Percentiles rank a stretch among this genome's conserved stretches.
Conservation (phyloP, 768 basidiomycete genomes). For the Pulveroboletus frians region DNA sequence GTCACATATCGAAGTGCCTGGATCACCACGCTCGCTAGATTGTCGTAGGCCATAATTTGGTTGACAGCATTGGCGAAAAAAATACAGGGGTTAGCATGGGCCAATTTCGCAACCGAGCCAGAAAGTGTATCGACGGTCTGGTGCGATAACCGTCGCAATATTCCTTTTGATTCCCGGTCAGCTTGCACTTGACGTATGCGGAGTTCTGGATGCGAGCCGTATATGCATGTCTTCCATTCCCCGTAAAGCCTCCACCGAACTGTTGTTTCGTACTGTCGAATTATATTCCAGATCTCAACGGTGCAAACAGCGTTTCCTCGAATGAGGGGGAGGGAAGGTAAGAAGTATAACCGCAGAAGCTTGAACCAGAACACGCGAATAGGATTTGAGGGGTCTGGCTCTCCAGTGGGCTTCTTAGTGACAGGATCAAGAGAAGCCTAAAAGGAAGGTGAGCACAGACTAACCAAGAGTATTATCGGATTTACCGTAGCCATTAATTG, state of each 20-base stretch:
- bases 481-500: slow-evolving; percentile 55
- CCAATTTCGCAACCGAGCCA: slow-evolving; percentile 85
- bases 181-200: slow-evolving; percentile 77
- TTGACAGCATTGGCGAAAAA: slow-evolving; percentile 86
- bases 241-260: slow-evolving; percentile 90
- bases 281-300: slow-evolving; percentile 88
- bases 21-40: slow-evolving; percentile 83
- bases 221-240: slow-evolving; percentile 80
- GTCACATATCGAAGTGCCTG: slow-evolving; percentile 86
- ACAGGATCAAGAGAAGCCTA: slow-evolving; percentile 51
- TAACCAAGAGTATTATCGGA: not conserved
- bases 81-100: slow-evolving; percentile 90
- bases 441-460: slow-evolving; percentile 4
- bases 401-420: slow-evolving; percentile 54
- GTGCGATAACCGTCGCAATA: slow-evolving; percentile 80
- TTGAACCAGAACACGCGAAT: slow-evolving; percentile 80
- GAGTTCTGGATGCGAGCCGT: slow-evolving; percentile 74
- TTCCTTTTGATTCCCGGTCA: slow-evolving; percentile 82
- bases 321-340: slow-evolving; percentile 84
- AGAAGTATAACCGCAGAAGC: slow-evolving; percentile 70
- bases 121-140: slow-evolving; percentile 82
- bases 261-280: slow-evolving; percentile 71
- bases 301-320: slow-evolving; percentile 84
- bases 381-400: slow-evolving; percentile 53
- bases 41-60: slow-evolving; percentile 96